Percentiles rank a stretch among this genome's conserved stretches.
phyloP scores from a whole-genome alignment of 2,329 filamentous ascomycete species.

The Aspergillus calidoustus region DNA sequence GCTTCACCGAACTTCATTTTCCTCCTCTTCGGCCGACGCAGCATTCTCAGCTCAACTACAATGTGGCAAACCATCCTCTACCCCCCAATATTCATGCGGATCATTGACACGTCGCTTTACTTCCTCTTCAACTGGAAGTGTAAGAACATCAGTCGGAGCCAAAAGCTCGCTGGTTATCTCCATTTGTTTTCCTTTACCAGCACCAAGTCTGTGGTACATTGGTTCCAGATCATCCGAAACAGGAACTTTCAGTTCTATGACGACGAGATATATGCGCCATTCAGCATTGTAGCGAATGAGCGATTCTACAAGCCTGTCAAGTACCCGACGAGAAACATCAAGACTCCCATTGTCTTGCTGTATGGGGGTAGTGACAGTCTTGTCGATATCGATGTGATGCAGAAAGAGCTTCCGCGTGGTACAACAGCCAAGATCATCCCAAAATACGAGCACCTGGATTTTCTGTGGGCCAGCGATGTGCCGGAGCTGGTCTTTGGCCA shows the following conservation, averaged over 20 bases:
- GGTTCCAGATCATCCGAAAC: conserved; percentile 99
- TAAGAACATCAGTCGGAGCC: conserved; percentile 78
- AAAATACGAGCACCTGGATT: conserved; percentile 96
- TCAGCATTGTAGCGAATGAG: conserved; percentile 70
- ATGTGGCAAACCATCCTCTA: conserved; percentile 98
- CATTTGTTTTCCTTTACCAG: conserved; percentile 97
- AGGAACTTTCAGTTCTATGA: conserved; percentile 98
- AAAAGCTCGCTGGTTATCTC: conserved; percentile 94
- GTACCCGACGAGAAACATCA: conserved; percentile 96
- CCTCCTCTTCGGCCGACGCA: conserved; percentile 87
- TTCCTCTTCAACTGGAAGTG: conserved; percentile 92
- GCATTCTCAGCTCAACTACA: conserved; percentile 87
- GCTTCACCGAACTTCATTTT: conserved; percentile 91
- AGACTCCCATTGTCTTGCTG: conserved; percentile 88
- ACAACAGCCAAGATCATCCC: conserved; percentile 85
- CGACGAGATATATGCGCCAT: conserved; percentile 81
- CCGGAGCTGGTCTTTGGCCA: conserved; percentile 84
- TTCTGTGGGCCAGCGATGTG: conserved; percentile 90
- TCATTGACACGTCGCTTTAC: conserved; percentile 79
- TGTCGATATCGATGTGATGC: conserved; percentile 91
- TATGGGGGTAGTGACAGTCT: conserved; percentile 94
- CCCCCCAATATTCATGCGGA: conserved; percentile 85
- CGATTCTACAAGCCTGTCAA: conserved; percentile 96
- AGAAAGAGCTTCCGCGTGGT: conserved; percentile 81
- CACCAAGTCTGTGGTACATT: conserved; percentile 96